Conservation (phyloP, 2,329 filamentous ascomycete species). For the Penicillium janthinellum region DNA sequence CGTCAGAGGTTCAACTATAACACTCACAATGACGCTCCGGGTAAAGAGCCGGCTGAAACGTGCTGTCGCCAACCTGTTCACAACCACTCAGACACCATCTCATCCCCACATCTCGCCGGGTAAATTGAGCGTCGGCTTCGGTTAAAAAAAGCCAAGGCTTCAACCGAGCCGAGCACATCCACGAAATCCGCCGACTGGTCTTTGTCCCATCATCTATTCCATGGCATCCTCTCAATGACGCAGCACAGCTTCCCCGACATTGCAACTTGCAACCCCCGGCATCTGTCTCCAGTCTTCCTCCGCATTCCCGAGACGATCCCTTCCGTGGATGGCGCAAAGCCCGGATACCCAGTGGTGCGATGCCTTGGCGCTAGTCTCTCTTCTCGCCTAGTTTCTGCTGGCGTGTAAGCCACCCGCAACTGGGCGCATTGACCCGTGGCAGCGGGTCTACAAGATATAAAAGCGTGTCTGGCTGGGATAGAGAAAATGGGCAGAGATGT, state of each 20-base stretch:
- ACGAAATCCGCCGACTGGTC: slow-evolving; percentile 20
- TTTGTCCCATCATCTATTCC: background rate
- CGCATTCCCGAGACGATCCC: slow-evolving; percentile 23
- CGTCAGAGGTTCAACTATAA: background rate
- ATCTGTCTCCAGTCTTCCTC: slow-evolving; percentile 19
- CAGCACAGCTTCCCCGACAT: slow-evolving; percentile 14
- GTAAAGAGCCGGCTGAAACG: background rate
- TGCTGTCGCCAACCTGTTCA: background rate
- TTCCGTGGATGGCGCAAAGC: slow-evolving; percentile 10
- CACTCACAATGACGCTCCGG: background rate
- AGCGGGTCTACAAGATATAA: slow-evolving; percentile 17
- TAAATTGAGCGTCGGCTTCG: slow-evolving; percentile 10
- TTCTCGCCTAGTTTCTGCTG: slow-evolving; percentile 4
- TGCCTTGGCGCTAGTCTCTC: slow-evolving; percentile 5
- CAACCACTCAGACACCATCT: background rate
- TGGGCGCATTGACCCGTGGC: slow-evolving; percentile 11
- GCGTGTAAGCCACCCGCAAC: slow-evolving; percentile 11
- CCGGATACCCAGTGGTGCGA: slow-evolving; percentile 13
- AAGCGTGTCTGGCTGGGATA: slow-evolving; percentile 6
- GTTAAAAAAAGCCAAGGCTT: slow-evolving; percentile 18
- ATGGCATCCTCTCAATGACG: slow-evolving; percentile 21
- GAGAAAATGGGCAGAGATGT: background rate
- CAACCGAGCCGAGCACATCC: slow-evolving; percentile 7
- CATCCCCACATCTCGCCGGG: background rate
- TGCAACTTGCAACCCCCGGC: slow-evolving; percentile 14